These are phyloP conservation scores for Penicillium silybi DNA, from an alignment of 495 filamentous ascomycete genomes.

Conservation along the genomic window DNA sequence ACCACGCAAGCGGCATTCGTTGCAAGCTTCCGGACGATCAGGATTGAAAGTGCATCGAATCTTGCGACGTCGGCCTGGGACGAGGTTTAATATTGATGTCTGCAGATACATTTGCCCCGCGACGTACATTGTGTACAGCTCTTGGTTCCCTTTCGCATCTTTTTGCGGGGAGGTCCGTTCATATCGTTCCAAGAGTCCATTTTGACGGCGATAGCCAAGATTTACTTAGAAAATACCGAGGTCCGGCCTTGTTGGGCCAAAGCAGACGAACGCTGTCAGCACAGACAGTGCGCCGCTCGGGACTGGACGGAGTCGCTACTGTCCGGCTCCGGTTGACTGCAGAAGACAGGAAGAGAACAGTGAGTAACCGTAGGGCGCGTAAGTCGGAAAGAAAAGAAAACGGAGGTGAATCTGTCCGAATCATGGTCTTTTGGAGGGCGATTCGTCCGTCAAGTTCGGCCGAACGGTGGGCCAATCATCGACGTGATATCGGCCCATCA, in stretches of 20 bases:
- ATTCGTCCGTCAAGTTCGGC: conserved; percentile 25
- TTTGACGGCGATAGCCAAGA: neutral
- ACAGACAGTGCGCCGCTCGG: neutral
- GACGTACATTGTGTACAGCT: conserved; percentile 39
- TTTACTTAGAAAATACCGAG: neutral
- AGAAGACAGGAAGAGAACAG: neutral
- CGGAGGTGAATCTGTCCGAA: neutral
- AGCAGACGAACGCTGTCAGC: neutral
- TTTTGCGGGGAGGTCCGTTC: conserved; percentile 31
- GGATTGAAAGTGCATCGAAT: conserved; percentile 35
- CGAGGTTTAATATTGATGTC: neutral
- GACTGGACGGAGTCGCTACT: neutral
- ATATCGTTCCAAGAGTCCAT: conserved; percentile 20
- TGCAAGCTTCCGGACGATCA: conserved; percentile 27
- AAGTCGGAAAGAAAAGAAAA: neutral
- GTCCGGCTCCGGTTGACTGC: neutral
- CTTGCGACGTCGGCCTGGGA: conserved; percentile 37
- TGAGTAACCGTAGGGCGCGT: neutral
- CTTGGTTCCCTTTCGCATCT: conserved; percentile 39
- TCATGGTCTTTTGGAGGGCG: neutral
- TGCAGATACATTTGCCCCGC: neutral
- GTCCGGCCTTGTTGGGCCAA: neutral
- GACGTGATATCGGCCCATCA: neutral
- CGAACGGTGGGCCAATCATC: conserved; percentile 2
- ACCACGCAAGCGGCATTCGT: conserved; percentile 35